Conservation (phyloP, 305 asterid species). For the Euphrasia arctica region DNA sequence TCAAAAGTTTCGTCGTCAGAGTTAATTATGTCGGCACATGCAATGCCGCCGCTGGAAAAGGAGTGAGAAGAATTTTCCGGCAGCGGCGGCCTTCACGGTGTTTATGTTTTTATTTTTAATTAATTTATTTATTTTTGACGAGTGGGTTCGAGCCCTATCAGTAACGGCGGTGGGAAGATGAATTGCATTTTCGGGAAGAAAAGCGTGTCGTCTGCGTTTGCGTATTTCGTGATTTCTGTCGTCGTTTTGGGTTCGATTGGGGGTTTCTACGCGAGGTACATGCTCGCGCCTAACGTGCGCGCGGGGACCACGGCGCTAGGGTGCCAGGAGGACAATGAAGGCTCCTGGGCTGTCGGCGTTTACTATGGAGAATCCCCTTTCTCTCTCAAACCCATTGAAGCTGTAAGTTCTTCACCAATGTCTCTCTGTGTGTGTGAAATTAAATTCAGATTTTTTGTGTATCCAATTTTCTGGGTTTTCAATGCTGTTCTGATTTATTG, state of each 20-base stretch:
- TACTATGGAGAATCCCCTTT: conserved; percentile 89
- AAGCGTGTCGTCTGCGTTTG: not conserved
- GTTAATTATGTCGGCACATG: too few relatives aligned
- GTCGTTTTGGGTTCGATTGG: conserved; percentile 58
- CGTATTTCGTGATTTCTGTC: conserved; percentile 53
- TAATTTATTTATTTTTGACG: too few relatives aligned
- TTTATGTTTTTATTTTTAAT: too few relatives aligned
- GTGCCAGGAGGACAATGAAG: conserved; percentile 72
- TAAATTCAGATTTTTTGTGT: not conserved
- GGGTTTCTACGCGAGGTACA: conserved; percentile 48
- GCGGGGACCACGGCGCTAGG: conserved; percentile 39
- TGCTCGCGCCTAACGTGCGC: conserved; percentile 61
- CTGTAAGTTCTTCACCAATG: conserved; percentile 35
- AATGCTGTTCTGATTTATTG: too few relatives aligned
- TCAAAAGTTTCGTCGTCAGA: too few relatives aligned
- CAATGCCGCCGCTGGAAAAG: too few relatives aligned
- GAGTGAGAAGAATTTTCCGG: too few relatives aligned
- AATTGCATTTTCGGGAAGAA: not conserved
- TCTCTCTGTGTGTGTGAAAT: too few relatives aligned
- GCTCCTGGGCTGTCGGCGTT: conserved; percentile 91
- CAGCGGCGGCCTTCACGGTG: too few relatives aligned
- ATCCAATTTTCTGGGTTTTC: not conserved
- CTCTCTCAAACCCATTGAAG: conserved; percentile 83
- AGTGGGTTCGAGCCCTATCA: not conserved
- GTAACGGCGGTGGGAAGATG: not conserved